Conservation (phyloP, 192 early-diverging fungal genomes). For the Geosiphon pyriformis region DNA sequence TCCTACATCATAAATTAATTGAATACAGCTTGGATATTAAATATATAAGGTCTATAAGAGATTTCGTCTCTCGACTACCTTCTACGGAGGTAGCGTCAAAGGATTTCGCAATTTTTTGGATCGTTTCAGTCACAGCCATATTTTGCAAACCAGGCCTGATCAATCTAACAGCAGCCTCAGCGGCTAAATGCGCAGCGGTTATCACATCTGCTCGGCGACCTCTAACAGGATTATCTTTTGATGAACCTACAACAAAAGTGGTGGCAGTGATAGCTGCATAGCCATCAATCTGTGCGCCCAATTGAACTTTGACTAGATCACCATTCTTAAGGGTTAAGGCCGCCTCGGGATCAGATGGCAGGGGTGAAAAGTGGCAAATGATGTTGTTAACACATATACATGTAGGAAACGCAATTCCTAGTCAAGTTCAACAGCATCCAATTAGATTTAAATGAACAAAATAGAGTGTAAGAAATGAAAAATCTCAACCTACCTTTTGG, state of each 20-base stretch:
- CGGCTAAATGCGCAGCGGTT: conserved; percentile 76
- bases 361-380: conserved; percentile 82
- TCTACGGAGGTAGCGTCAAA: conserved; percentile 88
- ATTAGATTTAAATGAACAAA: not conserved
- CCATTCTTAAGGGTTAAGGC: conserved; percentile 58
- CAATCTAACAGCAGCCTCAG: conserved; percentile 79
- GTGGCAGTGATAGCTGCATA: conserved; percentile 75
- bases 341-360: conserved; percentile 64
- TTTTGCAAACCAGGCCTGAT: conserved; percentile 75
- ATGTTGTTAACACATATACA: conserved; percentile 78
- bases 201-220: conserved; percentile 85
- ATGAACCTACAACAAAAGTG: conserved; percentile 81
- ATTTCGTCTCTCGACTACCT: conserved; percentile 35
- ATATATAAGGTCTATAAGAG: not conserved
- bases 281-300: conserved; percentile 92
- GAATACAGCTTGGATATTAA: not conserved
- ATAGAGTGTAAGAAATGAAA: not conserved
- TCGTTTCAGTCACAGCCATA: conserved; percentile 67
- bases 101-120: conserved; percentile 73
- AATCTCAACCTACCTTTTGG: conserved; percentile 52
- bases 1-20: conserved; percentile 9
- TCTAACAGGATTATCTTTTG: conserved; percentile 68
- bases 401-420: conserved; percentile 85
- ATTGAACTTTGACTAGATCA: conserved; percentile 85
- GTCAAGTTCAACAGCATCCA: not conserved